Evolutionary conservation across 192 early-diverging fungal species (phyloP), one percentile per base, ranked within the genome.

Genomic region (Linnemannia schmuckeri): DNA sequence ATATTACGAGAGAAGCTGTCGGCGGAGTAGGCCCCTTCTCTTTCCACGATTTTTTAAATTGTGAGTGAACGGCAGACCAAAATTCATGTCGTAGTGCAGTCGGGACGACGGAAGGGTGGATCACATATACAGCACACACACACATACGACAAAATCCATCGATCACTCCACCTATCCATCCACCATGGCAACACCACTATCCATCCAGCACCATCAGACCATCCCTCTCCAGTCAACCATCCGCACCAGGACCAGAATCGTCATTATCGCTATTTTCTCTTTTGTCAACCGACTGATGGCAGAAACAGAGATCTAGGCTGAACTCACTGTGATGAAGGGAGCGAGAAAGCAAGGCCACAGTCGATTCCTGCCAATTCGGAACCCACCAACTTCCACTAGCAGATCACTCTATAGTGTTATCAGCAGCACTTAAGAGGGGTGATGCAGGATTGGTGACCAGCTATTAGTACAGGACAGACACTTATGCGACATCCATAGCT

Each of bases 21-120:
- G 61, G 61, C 61, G 61, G 61, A 66, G 61, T 66, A 35, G 61
- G 61, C 61, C 61, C 61, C 61, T 66, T 66, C 61, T 66, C 61
- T 66, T 66, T 66, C 61, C 61, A 66, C 61, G 61, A 66, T 66
- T 66, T 66, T 66, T 66, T 66, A 66, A 66, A 66, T 66, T 66
- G 61, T 66, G 61, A 66, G 61, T 66, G 61, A 66, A 66, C 61
- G 61, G 61, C 61, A 66, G 61, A 66, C 61, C n/a, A 57, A 57
- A 55, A 18, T 7, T 55, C 44, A 55, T 55, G 57, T 66, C 13
- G 30, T 30, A 66, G 10, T 27, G 13, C 44, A 13, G 15, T 30
- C 1, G 61, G n/a, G 8, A 27, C 10, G 30, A 12, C 1, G 61
- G n/a, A n/a, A 27, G 30, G 30, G 57, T 1, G 10, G 61, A 66